These are phyloP conservation scores for Ramularia collo-cygni DNA, from an alignment of 2,329 filamentous ascomycete genomes.

Conservation along the genomic window DNA sequence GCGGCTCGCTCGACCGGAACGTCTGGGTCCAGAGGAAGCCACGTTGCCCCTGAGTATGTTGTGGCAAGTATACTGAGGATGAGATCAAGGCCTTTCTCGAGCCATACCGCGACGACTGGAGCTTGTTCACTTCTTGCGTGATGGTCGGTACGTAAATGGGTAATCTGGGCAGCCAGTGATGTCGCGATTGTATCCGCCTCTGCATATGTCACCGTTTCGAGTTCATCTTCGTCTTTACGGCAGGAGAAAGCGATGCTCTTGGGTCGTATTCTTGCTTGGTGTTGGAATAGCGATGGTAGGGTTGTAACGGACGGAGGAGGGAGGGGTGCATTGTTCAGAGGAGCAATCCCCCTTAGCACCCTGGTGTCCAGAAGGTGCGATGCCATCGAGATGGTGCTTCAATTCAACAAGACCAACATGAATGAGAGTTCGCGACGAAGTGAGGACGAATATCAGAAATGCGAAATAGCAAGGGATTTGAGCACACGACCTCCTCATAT, in stretches of 20 bases:
- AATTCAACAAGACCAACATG: no score
- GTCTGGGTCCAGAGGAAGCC: constrained; percentile 21
- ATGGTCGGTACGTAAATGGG: constrained; percentile 1
- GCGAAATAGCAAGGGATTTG: no score
- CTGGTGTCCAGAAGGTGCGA: constrained; percentile 3
- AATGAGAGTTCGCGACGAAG: no score
- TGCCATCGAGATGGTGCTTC: no score
- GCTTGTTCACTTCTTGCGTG: constrained; percentile 1
- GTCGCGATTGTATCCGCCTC: constrained; percentile 15
- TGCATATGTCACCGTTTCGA: constrained; percentile 15
- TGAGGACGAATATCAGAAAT: no score
- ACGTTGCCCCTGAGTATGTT: constrained; percentile 22
- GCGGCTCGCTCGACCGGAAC: constrained; percentile 19
- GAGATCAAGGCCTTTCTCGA: constrained; percentile 20
- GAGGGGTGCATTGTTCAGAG: constrained; percentile 12
- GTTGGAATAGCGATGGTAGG: constrained; percentile 15
- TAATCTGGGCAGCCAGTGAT: constrained; percentile 11
- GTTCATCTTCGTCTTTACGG: constrained; percentile 8
- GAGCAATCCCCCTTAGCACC: constrained; percentile 13
- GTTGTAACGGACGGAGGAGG: constrained; percentile 15
- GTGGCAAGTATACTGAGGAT: constrained; percentile 19
- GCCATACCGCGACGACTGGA: constrained; percentile 18
- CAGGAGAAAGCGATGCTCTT: constrained; percentile 16
- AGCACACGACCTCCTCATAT: no score
- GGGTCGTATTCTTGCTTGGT: constrained; percentile 11